Base-by-base conservation (phyloP, 1,284 basidiomycete species). In the Sparassis latifolia region DNA sequence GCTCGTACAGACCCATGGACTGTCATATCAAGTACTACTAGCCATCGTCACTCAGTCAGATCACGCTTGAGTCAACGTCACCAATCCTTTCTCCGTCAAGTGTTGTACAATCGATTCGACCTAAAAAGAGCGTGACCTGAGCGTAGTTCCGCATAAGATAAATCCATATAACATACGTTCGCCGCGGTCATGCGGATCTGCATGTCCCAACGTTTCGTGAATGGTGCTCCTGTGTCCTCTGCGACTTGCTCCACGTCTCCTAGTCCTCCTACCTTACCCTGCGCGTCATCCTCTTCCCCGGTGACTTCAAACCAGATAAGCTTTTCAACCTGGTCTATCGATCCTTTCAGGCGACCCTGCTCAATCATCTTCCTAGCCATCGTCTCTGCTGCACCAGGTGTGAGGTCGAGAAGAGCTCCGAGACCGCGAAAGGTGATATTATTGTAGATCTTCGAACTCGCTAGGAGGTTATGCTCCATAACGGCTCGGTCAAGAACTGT, bases 401-500 rank as follows among this genome's bases (percentile, higher is more conserved):
- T 87, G 52, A 97, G 70, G 61, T 91, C 89, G 42, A 97, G 76
- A 20, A 97, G 72, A 2, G 86, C 82, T 29, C 92, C 94, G 4
- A 97, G 71, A 7, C 92, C 93, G 33, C 79, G 75, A 68, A 97
- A 97, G 5, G 90, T 89, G 70, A 97, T 95, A 61, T 97, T 97
- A 65, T 92, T 92, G 66, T 95, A 96, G 45, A 95, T 90, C 64
- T 93, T 91, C 1, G 92, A 96, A 62, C 92, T 93, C 7, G 95
- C 92, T 52, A 97, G 81, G 12, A 99, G 76, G 66, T 99, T 99
- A 71, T 99, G 97, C 66, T 99, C 96, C 82, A 98, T 91, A 44
- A 99, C 91, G 2, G 97, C 97, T 46, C 94, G 82, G 66, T 98
- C 96, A 33, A 99, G 79, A n/a, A 99, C 94, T 6, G 93, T 98